Percentiles rank a stretch among this genome's conserved stretches.
Evolutionary conservation across 371 early-diverging fungal species (phyloP).

Genomic region (Chytridium lagenaria): DNA sequence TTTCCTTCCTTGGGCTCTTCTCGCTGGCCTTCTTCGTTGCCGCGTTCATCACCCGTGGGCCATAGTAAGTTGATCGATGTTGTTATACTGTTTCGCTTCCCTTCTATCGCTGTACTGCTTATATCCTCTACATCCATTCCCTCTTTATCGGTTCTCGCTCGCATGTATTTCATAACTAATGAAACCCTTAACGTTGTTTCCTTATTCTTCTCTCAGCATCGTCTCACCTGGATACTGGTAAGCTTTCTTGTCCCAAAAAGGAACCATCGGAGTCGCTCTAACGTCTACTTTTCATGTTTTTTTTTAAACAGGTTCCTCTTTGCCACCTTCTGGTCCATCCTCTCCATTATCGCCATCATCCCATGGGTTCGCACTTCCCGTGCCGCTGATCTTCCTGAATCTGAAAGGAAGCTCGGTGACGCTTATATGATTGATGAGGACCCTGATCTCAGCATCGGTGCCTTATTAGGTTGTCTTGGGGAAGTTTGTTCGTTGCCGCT

Average conservation of each 20-base stretch:
- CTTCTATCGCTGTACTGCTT: not conserved
- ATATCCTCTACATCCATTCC: not conserved
- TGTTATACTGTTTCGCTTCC: not conserved
- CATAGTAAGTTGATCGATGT: not conserved
- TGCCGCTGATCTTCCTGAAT: too few species aligned
- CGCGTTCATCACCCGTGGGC: not conserved
- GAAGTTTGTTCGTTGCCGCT: not conserved
- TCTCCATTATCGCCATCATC: not conserved
- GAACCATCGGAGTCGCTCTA: too few species aligned
- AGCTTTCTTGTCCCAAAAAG: not conserved
- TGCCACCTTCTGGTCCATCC: not conserved
- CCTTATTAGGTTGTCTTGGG: not conserved
- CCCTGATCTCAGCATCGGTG: not conserved
- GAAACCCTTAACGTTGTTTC: too few species aligned
- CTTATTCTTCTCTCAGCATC: not conserved
- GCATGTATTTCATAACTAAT: too few species aligned
- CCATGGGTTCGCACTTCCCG: not conserved
- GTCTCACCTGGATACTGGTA: constrained; percentile 6
- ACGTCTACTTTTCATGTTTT: not conserved
- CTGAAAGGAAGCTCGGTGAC: not conserved
- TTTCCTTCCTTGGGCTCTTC: not conserved
- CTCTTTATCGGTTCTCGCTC: too few species aligned
- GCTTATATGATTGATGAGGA: not conserved
- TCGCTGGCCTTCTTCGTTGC: not conserved
- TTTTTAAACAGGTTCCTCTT: not conserved